Conservation (phyloP, 495 filamentous ascomycete genomes). For the Extremus antarcticus region DNA sequence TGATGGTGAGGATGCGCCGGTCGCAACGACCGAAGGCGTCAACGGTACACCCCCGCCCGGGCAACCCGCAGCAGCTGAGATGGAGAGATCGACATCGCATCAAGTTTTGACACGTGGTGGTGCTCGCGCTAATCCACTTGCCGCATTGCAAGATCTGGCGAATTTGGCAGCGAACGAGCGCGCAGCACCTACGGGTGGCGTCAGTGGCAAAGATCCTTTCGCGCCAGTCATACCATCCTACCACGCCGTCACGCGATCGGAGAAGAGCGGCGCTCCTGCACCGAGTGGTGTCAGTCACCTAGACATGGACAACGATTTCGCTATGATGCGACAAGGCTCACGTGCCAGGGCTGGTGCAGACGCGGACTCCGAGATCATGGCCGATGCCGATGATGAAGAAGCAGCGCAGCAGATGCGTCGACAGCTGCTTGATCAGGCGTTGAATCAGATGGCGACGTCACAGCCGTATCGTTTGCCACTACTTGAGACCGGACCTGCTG, state of each 20-base stretch:
- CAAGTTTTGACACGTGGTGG: slow-evolving; percentile 23
- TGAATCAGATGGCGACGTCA: not conserved
- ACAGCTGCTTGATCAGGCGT: slow-evolving; percentile 15
- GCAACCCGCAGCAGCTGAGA: slow-evolving; percentile 24
- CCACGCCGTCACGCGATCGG: slow-evolving; percentile 21
- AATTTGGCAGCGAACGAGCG: slow-evolving; percentile 4
- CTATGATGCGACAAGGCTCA: slow-evolving; percentile 25
- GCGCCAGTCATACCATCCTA: slow-evolving; percentile 19
- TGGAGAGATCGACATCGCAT: slow-evolving; percentile 26
- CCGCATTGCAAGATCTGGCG: slow-evolving; percentile 23
- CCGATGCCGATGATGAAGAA: slow-evolving; percentile 19
- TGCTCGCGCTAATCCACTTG: slow-evolving; percentile 25
- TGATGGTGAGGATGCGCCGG: slow-evolving; percentile 8
- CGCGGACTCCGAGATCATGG: slow-evolving; percentile 35
- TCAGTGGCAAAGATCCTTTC: slow-evolving; percentile 20
- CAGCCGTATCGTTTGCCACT: slow-evolving; percentile 13
- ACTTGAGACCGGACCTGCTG: slow-evolving; percentile 14
- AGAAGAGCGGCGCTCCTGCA: slow-evolving; percentile 25
- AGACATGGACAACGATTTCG: slow-evolving; percentile 32
- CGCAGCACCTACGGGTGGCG: slow-evolving; percentile 1
- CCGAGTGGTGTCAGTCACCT: slow-evolving; percentile 21
- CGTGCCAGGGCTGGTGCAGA: slow-evolving; percentile 13
- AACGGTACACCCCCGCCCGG: slow-evolving; percentile 11
- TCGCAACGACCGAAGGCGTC: slow-evolving; percentile 21
- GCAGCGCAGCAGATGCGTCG: slow-evolving; percentile 5